phyloP scores from a whole-genome alignment of 2,329 filamentous ascomycete species.

The Lomentospora prolificans region DNA sequence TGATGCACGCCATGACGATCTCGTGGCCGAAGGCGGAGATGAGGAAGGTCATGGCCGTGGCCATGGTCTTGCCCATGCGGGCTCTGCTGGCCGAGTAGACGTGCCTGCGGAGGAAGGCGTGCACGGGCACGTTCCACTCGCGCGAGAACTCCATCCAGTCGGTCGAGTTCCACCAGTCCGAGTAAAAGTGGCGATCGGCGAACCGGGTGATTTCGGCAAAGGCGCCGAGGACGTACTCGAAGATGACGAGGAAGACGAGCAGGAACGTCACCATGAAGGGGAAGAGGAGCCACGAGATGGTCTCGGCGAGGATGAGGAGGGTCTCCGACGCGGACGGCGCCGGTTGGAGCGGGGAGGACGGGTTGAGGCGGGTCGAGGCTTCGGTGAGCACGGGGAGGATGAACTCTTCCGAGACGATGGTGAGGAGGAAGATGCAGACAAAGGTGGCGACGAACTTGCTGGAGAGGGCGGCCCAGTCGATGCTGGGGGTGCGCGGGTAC shows the following conservation, averaged over 20 bases:
- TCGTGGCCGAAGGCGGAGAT: constrained; percentile 87
- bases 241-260: constrained; percentile 94
- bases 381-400: constrained; percentile 82
- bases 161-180: constrained; percentile 65
- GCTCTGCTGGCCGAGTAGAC: constrained; percentile 79
- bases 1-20: constrained; percentile 95
- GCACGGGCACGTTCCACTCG: constrained; percentile 97
- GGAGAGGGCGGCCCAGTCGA: constrained; percentile 71
- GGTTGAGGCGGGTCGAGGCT: constrained; percentile 46
- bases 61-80: constrained; percentile 64
- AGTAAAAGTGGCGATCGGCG: constrained; percentile 88
- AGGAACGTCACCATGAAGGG: constrained; percentile 96
- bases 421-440: constrained; percentile 91
- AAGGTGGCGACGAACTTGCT: constrained; percentile 86
- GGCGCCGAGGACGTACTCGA: constrained; percentile 90
- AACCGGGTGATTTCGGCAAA: constrained; percentile 93
- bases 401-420: constrained; percentile 85
- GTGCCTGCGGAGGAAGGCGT: constrained; percentile 88
- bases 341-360: constrained; percentile 21
- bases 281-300: constrained; percentile 83
- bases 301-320: constrained; percentile 74
- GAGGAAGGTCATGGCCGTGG: constrained; percentile 84
- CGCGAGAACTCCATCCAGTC: constrained; percentile 94
- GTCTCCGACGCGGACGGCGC: constrained; percentile 47
- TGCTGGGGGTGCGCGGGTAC: constrained; percentile 70